A percentile compares a stretch with the other conserved stretches of the same genome.
Conservation (phyloP, 1,284 basidiomycete species). For the Exobasidium cylindrosporum region DNA sequence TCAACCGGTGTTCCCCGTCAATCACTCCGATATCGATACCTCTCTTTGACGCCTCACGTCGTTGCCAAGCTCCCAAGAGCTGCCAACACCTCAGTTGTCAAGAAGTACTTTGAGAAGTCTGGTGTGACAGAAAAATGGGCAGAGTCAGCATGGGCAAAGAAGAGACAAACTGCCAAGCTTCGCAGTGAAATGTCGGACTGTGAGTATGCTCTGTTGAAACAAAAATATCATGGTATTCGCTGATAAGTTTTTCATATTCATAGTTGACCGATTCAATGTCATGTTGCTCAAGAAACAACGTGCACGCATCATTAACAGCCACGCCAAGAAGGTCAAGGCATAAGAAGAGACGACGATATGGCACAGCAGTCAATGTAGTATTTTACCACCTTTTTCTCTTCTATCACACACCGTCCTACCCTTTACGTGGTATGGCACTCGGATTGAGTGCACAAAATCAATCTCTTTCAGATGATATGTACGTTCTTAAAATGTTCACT, state of each 20-base stretch:
- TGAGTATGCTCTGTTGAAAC: background rate
- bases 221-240: slow-evolving; percentile 12
- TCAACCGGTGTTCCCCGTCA: slow-evolving; percentile 87
- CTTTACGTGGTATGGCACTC: background rate
- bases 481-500: too few species aligned
- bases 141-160: slow-evolving; percentile 81
- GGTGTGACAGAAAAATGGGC: slow-evolving; percentile 73
- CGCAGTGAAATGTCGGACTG: slow-evolving; percentile 79
- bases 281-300: slow-evolving; percentile 62
- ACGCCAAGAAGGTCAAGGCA: slow-evolving; percentile 46
- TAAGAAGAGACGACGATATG: slow-evolving; percentile 21
- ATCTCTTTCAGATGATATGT: too few species aligned
- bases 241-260: slow-evolving; percentile 4
- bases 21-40: slow-evolving; percentile 83
- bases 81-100: slow-evolving; percentile 76
- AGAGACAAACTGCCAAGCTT: slow-evolving; percentile 72
- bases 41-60: slow-evolving; percentile 83
- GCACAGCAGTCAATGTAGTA: background rate
- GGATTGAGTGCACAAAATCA: background rate
- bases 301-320: slow-evolving; percentile 55
- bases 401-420: too few species aligned
- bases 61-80: slow-evolving; percentile 82
- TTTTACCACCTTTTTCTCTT: background rate
- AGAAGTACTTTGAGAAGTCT: slow-evolving; percentile 83
- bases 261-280: slow-evolving; percentile 71